A percentile compares a stretch with the other conserved stretches of the same genome.
Evolutionary conservation across 345 rosid species (phyloP).

Genomic region (Rhodamnia rubescens): DNA sequence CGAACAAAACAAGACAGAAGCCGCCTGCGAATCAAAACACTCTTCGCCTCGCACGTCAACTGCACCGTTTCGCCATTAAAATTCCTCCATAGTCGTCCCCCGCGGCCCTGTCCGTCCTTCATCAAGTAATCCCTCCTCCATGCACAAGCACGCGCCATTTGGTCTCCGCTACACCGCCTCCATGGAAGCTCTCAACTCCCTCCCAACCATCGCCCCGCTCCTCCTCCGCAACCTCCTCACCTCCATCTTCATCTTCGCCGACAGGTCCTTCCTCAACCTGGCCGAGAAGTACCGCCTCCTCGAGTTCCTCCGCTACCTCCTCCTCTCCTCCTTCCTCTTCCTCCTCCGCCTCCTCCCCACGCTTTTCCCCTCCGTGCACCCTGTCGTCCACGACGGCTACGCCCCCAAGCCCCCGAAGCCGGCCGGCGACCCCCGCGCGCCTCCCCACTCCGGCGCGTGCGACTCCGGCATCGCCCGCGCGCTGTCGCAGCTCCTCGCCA

Average conservation of each 20-base stretch:
- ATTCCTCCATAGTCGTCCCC: not conserved
- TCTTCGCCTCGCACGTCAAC: too few relatives aligned
- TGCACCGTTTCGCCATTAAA: not conserved
- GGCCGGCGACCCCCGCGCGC: not conserved
- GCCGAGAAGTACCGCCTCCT: constrained; percentile 35
- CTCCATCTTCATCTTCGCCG: constrained; percentile 46
- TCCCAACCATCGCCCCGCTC: constrained; percentile 35
- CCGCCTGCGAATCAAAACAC: not conserved
- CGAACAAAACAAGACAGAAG: not conserved
- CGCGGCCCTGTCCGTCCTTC: not conserved
- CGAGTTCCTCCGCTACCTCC: constrained; percentile 33
- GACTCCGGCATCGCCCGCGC: constrained; percentile 65
- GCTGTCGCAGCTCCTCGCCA: constrained; percentile 52
- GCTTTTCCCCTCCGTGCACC: constrained; percentile 12
- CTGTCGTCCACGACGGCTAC: not conserved
- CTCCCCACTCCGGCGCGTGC: not conserved
- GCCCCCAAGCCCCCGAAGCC: not conserved
- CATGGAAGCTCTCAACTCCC: constrained; percentile 26
- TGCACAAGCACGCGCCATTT: not conserved
- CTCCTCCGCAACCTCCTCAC: constrained; percentile 44
- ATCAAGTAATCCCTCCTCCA: not conserved
- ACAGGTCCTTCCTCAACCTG: constrained; percentile 41
- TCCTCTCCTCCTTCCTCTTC: constrained; percentile 46
- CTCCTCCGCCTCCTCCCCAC: constrained; percentile 46
- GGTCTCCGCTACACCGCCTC: not conserved